Evolutionary conservation across 1,139 yeast species (phyloP).

Genomic region (Trichomonascaceae sp.): DNA sequence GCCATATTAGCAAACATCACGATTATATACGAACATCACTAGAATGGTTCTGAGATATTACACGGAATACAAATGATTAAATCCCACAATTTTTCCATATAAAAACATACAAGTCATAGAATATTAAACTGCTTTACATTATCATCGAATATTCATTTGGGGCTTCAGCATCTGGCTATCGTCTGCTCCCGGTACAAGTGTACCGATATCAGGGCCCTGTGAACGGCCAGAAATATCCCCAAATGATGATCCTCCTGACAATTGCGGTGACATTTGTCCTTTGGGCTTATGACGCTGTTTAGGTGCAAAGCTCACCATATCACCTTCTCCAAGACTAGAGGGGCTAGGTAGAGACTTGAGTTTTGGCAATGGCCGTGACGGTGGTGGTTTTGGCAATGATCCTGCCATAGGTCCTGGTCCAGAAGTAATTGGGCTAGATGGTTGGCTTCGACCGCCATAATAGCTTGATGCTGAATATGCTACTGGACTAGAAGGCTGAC

Average conservation of each 20-base stretch:
- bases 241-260: background rate
- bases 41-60: background rate
- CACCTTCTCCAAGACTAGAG: conserved; percentile 28
- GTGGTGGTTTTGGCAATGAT: conserved; percentile 1
- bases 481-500: background rate
- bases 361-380: conserved; percentile 19
- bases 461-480: background rate
- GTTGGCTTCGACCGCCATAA: conserved; percentile 2
- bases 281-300: conserved; percentile 19
- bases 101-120: background rate
- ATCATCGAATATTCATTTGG: conserved; percentile 26
- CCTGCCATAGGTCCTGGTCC: background rate
- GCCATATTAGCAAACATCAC: background rate
- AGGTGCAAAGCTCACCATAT: conserved; percentile 29
- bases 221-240: background rate
- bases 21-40: background rate
- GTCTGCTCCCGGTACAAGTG: conserved; percentile 24
- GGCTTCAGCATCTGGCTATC: conserved; percentile 26
- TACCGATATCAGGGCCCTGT: conserved; percentile 7
- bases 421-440: background rate
- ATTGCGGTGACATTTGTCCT: conserved; percentile 10
- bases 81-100: background rate
- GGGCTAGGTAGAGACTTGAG: conserved; percentile 29
- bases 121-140: background rate
- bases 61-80: background rate